Base-by-base conservation (phyloP, 345 rosid genomes). In the Barbarea vulgaris region DNA sequence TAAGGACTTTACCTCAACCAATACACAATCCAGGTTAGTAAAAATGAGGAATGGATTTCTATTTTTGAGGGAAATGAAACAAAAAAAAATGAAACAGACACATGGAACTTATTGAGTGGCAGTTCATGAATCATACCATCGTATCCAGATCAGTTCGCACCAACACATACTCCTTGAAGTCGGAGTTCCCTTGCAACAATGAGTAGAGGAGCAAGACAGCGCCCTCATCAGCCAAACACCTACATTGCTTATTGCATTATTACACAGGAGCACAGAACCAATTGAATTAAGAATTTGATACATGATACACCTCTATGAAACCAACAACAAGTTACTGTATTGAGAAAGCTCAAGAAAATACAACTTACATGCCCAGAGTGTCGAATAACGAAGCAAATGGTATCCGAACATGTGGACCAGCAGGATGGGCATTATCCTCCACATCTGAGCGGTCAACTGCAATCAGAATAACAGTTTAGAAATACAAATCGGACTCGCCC, bases 91-190 rank as follows among this genome's bases (percentile, higher is more conserved):
- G 34, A 42, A 47, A 68, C 33, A 37, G 65, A 42, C 15, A 44
- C 30, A 67, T 48, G 39, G 42, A 67, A 11, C 61, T 52, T 24
- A 21, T 70, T 7, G 65, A 69, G 67, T 18, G 71, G 33, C 76
- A 27, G 62, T 58, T 19, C 47, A 56, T 28, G 67, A 56, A 70
- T 70, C 88, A 64, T 92, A 95, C 99, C 98, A 95, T 67, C 46
- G 94, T 95, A 83, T 95, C 99, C 86, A 93, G 17, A 87, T 95
- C 99, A 41, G 93, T 93, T 73, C 97, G 95, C 83, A 93, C 99
- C 78, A 95, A 80, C 37, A 93, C 94, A 79, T 95, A 89, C 84
- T 95, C 99, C 87, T 93, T 85, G 73, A 95, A 95, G 80, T 86
- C 87, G 13, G 93, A 87, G 80, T 95, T 95, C 68, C 98, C 98